Conservation (phyloP, 2,329 filamentous ascomycete species). For the Colletotrichum trifolii region DNA sequence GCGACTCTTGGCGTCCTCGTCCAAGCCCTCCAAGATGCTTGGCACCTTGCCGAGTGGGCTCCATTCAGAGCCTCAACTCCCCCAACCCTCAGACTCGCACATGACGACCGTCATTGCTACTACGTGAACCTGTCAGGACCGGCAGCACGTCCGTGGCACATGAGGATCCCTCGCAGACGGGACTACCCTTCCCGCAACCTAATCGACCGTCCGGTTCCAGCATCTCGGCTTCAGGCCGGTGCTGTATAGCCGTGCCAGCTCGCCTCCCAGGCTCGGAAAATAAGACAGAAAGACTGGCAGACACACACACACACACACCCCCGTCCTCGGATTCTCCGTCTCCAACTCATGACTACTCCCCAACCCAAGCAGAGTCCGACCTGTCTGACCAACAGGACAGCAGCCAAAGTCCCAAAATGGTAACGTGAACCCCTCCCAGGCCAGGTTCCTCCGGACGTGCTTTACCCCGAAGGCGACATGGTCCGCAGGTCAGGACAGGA, state of each 20-base stretch:
- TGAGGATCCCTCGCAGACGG: not conserved
- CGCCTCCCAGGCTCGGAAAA: conserved; percentile 1
- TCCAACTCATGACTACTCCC: too few species aligned
- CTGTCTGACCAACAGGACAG: too few species aligned
- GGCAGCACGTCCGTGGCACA: too few species aligned
- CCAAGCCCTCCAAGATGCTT: conserved; percentile 17
- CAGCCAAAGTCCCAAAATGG: too few species aligned
- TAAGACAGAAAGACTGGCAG: not conserved
- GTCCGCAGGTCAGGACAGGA: too few species aligned
- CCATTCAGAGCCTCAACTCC: conserved; percentile 31
- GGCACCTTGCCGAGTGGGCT: conserved; percentile 16
- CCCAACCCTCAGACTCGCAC: conserved; percentile 8
- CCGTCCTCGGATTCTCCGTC: too few species aligned
- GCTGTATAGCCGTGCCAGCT: conserved; percentile 7
- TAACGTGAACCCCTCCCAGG: too few species aligned
- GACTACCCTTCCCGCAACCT: conserved; percentile 17
- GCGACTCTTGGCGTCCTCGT: not conserved
- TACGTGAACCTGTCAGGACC: not conserved
- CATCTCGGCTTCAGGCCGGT: not conserved
- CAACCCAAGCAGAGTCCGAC: too few species aligned
- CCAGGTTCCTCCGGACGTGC: too few species aligned
- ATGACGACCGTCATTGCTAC: not conserved
- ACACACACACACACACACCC: too few species aligned
- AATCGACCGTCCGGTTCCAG: not conserved
- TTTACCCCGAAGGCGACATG: too few species aligned